Evolutionary conservation across 148 eudicot species (phyloP), one percentile per base, ranked within the genome.

Genomic region (Nyssa sinensis): DNA sequence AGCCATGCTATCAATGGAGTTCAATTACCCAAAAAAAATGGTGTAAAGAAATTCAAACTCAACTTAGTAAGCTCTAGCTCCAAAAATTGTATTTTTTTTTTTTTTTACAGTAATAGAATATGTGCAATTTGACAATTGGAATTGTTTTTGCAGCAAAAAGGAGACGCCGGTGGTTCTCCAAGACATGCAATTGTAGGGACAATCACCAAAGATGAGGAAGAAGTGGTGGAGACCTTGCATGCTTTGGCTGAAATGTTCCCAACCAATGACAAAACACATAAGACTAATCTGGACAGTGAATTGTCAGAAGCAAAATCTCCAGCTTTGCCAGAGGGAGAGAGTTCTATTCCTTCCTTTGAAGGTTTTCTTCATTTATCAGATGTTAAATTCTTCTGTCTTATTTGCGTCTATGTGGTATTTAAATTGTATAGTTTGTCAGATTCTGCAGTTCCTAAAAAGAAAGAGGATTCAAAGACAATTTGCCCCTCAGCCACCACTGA

Each of bases 131-230:
- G 47, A 41, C 67, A 53, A 14, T 67, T 70, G 62, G 58, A 47
- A 62, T 72, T 76, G 63, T 25, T 32, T 79, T 53, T 72, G 79
- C 86, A 77, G 84, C 79, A 77, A 69, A 60, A 67, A 29, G 79
- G 66, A 58, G 64, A 51, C 61, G 31, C 69, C 3, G 73, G 75
- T 24, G 67, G 57, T 23, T 73, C 71, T 28, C 14, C 47, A 28
- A 72, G 39, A 60, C 47, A 19, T 39, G 60, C 55, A 61, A 49
- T 33, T 62, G 57, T 73, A 16, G 82, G 69, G 69, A 67, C 67
- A 25, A 76, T 90, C 66, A 81, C 93, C 30, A 90, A 87, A 84
- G 96, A 90, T 47, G 98, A 90, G 74, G 87, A 87, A 83, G 98
- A 93, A 86, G 98, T 86, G 74, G 96, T 84, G 2, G 91, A 93